A percentile compares a stretch with the other conserved stretches of the same genome.
phyloP scores from a whole-genome alignment of 2,329 filamentous ascomycete species.

The Pseudogymnoascus sp. region DNA sequence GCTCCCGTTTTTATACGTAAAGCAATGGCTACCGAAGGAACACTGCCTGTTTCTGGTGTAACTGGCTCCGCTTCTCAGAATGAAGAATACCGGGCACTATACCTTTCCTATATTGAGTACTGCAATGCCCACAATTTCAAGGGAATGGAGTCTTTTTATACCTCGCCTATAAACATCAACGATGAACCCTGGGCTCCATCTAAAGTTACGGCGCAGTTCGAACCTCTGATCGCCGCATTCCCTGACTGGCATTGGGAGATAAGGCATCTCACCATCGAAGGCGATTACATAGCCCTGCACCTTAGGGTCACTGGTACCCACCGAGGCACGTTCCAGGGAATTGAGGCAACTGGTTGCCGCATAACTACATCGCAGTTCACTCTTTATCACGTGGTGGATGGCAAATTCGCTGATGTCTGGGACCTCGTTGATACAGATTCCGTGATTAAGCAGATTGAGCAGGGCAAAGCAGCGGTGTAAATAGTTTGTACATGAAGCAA shows the following conservation, averaged over 20 bases:
- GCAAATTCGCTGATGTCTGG: background rate
- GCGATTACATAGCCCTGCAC: background rate
- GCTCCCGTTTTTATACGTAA: background rate
- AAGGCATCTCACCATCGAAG: background rate
- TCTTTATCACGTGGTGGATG: background rate
- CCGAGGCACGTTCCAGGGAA: background rate
- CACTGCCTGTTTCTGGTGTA: background rate
- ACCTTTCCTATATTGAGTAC: background rate
- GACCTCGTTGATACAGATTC: background rate
- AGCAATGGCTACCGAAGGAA: background rate
- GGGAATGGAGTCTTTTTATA: background rate
- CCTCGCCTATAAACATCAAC: background rate
- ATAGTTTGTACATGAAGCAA: background rate
- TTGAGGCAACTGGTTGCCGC: background rate
- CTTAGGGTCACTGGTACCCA: background rate
- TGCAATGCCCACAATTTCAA: background rate
- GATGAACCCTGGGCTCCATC: background rate
- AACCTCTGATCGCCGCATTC: background rate
- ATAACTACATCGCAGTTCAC: background rate
- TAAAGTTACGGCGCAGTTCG: background rate
- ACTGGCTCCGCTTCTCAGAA: background rate
- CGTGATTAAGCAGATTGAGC: background rate
- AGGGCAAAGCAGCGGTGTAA: background rate
- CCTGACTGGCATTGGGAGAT: background rate
- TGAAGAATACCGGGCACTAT: background rate